Evolutionary conservation across 176 grass and related monocot species (phyloP).

Genomic region (Eleusine coracana): DNA sequence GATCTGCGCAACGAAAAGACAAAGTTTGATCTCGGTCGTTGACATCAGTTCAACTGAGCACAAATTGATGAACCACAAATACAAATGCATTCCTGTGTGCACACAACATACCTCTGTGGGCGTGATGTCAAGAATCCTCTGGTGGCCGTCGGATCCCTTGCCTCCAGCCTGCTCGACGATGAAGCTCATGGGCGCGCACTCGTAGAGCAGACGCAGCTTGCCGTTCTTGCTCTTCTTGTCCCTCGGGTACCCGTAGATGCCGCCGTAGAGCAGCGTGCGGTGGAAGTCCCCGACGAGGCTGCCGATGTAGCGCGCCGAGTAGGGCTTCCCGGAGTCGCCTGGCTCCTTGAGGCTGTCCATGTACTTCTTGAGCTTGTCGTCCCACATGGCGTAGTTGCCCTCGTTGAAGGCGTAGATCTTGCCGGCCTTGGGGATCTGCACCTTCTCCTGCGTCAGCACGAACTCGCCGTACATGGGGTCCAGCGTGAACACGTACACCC

Average conservation of each 20-base stretch:
- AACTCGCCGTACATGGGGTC: constrained; percentile 99
- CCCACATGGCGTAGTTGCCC: constrained; percentile 96
- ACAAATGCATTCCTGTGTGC: neutral
- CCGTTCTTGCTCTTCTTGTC: constrained; percentile 98
- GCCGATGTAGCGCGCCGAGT: constrained; percentile 97
- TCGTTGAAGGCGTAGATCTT: constrained; percentile 98
- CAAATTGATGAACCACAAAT: neutral
- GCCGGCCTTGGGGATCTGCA: constrained; percentile 84
- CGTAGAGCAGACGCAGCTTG: constrained; percentile 95
- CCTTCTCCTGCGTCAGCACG: constrained; percentile 90
- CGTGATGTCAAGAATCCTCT: constrained; percentile 84
- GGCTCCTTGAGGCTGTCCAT: constrained; percentile 99
- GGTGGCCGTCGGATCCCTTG: constrained; percentile 89
- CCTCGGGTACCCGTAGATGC: constrained; percentile 92
- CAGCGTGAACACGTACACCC: constrained; percentile 94
- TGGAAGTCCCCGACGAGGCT: constrained; percentile 99
- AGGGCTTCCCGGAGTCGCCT: constrained; percentile 77
- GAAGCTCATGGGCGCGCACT: constrained; percentile 99
- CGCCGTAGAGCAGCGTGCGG: constrained; percentile 94
- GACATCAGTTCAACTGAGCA: neutral
- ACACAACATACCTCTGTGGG: constrained; percentile 66
- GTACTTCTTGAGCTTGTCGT: constrained; percentile 90
- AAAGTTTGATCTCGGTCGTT: neutral
- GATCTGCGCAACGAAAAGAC: constrained; percentile 47
- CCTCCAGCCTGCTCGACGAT: constrained; percentile 97